Conservation (phyloP, 352 stramenopile species). For the Globisporangium nagaii region DNA sequence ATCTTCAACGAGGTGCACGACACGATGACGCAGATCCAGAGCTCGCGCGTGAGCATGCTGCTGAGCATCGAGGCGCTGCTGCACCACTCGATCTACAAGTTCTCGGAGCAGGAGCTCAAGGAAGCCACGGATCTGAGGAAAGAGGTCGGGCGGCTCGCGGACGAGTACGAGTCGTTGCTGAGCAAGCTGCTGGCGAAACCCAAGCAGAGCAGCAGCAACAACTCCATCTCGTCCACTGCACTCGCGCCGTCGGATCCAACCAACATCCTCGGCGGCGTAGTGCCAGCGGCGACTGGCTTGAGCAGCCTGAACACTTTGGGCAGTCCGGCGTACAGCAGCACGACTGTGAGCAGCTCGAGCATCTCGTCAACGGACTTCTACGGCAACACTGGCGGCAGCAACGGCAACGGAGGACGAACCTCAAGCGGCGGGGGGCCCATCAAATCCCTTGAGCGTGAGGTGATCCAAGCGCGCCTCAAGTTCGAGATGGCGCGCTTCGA, state of each 20-base stretch:
- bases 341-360: neutral
- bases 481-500: slow-evolving; percentile 86
- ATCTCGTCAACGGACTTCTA: slow-evolving; percentile 6
- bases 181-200: slow-evolving; percentile 78
- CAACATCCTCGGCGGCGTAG: slow-evolving; percentile 11
- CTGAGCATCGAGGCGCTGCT: slow-evolving; percentile 76
- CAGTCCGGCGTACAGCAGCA: slow-evolving; percentile 8
- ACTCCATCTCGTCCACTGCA: slow-evolving; percentile 7
- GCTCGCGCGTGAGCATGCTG: slow-evolving; percentile 79
- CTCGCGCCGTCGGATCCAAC: slow-evolving; percentile 8
- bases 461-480: slow-evolving; percentile 45
- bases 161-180: slow-evolving; percentile 79
- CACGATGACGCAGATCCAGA: slow-evolving; percentile 74
- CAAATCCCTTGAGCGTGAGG: slow-evolving; percentile 60
- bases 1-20: slow-evolving; percentile 83
- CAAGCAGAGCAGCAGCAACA: slow-evolving; percentile 32
- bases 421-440: neutral
- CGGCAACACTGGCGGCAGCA: neutral
- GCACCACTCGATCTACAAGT: slow-evolving; percentile 53
- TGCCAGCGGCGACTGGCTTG: neutral
- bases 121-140: slow-evolving; percentile 63
- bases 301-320: neutral
- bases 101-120: slow-evolving; percentile 72
- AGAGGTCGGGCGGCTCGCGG: slow-evolving; percentile 55
- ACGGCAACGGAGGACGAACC: neutral